These are phyloP conservation scores for Citeromyces hawaiiensis DNA, from an alignment of 1,139 yeast species.

Conservation along the genomic window DNA sequence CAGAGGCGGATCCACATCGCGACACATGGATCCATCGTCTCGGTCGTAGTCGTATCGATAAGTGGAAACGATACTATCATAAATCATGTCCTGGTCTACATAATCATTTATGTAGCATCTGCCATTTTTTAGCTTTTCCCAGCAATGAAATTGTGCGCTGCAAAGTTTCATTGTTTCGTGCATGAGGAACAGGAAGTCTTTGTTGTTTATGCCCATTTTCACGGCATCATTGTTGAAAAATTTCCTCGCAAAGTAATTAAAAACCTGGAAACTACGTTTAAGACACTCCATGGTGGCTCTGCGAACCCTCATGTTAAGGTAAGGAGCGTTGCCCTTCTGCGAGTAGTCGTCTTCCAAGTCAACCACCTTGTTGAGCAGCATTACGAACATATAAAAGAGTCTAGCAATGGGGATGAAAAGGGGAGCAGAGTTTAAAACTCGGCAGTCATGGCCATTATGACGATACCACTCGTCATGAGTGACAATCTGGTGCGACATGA, in stretches of 20 bases:
- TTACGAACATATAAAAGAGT: background rate
- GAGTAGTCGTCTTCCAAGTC: background rate
- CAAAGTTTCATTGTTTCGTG: background rate
- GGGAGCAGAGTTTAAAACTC: background rate
- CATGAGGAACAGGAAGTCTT: background rate
- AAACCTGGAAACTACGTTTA: background rate
- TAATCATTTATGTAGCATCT: background rate
- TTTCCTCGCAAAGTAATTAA: background rate
- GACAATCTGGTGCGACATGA: background rate
- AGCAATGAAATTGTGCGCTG: background rate
- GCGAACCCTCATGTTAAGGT: background rate
- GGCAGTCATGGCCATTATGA: background rate
- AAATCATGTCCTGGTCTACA: background rate
- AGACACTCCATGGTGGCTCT: background rate
- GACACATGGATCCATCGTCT: background rate
- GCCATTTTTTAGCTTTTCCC: background rate
- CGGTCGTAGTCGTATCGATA: background rate
- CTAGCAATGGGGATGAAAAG: background rate
- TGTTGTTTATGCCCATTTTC: background rate
- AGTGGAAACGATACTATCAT: background rate
- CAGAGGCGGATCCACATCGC: background rate
- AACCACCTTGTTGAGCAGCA: background rate
- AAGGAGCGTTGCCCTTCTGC: background rate
- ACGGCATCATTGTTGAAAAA: background rate
- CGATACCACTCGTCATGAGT: background rate